Percentiles rank a stretch among this genome's conserved stretches.
Conservation (phyloP, 78 protist species). For the Monocercomonoides exilis region DNA sequence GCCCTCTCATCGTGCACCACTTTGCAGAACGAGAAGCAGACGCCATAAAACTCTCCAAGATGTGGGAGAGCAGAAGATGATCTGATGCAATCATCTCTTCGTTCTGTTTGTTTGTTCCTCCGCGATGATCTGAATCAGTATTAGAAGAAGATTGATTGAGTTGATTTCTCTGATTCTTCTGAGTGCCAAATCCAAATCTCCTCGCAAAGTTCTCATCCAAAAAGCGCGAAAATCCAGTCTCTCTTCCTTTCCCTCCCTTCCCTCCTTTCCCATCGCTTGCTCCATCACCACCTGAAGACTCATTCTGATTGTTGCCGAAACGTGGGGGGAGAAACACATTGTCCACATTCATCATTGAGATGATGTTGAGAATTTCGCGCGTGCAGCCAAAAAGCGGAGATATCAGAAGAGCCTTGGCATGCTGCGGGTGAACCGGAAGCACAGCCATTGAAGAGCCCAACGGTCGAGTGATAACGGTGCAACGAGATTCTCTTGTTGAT, state of each 20-base stretch:
- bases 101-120: too few species aligned
- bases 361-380: not conserved
- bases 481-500: not conserved
- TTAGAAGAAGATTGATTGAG: too few species aligned
- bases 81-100: not conserved
- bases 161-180: not conserved
- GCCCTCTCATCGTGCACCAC: not conserved
- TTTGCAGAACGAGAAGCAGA: not conserved
- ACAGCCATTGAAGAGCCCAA: not conserved
- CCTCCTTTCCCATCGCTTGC: not conserved
- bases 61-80: not conserved
- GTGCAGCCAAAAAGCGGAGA: not conserved
- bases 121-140: too few species aligned
- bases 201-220: not conserved
- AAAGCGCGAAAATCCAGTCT: not conserved
- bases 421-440: not conserved
- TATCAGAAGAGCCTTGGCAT: not conserved
- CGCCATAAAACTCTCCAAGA: not conserved
- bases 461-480: not conserved
- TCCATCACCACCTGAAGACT: too few species aligned
- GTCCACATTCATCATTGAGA: conserved; percentile 9
- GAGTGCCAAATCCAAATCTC: not conserved
- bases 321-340: not conserved
- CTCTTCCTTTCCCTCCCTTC: not conserved
- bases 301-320: too few species aligned